These are phyloP conservation scores for Carex parvula DNA, from an alignment of 176 grass and related monocot genomes.

Conservation along the genomic window DNA sequence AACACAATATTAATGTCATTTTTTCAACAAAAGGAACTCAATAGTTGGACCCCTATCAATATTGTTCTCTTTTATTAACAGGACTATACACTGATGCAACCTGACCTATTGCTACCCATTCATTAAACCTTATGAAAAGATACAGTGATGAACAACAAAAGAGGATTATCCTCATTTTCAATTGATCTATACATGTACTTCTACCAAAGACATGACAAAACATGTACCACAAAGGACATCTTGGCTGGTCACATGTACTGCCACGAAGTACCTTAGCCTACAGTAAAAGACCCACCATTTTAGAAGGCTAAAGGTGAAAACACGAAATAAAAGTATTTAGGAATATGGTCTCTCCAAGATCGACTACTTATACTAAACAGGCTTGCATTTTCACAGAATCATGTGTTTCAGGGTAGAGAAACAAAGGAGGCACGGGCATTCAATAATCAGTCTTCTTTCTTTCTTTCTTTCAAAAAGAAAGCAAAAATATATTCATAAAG, in stretches of 20 bases:
- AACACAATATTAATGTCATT: neutral
- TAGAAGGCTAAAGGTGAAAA: neutral
- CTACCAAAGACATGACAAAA: neutral
- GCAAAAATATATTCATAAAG: neutral
- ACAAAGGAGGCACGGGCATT: neutral
- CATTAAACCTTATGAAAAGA: neutral
- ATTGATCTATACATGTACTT: neutral
- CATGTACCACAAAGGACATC: neutral
- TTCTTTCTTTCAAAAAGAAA: neutral
- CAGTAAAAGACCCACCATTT: conserved; percentile 3
- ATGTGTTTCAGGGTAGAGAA: neutral
- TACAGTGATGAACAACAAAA: neutral
- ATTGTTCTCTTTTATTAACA: neutral
- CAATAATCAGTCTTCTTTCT: neutral
- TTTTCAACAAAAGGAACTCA: neutral
- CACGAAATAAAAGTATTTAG: neutral
- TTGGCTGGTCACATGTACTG: neutral
- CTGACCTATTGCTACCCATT: neutral
- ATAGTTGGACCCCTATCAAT: neutral
- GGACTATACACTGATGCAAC: neutral
- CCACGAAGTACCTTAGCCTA: neutral
- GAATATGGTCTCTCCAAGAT: neutral
- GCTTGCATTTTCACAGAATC: neutral
- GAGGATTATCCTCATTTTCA: neutral
- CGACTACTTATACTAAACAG: neutral